These are phyloP conservation scores for Gillenia trifoliata DNA, from an alignment of 306 rosid genomes.

Conservation along the genomic window DNA sequence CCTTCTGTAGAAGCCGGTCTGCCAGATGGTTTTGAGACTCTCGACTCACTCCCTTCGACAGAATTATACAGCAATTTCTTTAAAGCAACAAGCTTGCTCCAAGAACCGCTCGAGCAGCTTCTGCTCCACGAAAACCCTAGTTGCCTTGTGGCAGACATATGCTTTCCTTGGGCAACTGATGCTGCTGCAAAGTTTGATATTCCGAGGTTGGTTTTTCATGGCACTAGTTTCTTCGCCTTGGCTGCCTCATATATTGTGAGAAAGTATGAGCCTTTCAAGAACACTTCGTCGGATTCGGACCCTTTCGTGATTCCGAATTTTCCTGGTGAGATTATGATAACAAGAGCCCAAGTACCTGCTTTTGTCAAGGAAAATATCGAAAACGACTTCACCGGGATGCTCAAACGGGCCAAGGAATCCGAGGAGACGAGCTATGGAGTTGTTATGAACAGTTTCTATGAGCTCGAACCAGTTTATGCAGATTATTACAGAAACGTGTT, in stretches of 20 bases:
- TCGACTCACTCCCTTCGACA: neutral
- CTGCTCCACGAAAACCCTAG: constrained; percentile 30
- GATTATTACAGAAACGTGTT: constrained; percentile 25
- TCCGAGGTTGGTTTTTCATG: constrained; percentile 55
- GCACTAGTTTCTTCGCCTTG: constrained; percentile 38
- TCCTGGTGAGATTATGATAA: constrained; percentile 37
- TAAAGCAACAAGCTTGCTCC: constrained; percentile 29
- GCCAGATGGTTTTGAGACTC: constrained; percentile 46
- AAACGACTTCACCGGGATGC: neutral
- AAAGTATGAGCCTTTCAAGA: constrained; percentile 38
- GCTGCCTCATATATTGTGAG: constrained; percentile 23
- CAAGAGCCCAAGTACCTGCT: constrained; percentile 28
- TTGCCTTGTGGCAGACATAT: constrained; percentile 43
- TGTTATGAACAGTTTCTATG: constrained; percentile 32
- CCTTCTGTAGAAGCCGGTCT: constrained; percentile 30
- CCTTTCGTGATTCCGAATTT: constrained; percentile 43
- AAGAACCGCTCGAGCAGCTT: constrained; percentile 32
- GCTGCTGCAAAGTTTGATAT: constrained; percentile 40
- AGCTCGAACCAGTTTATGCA: constrained; percentile 30
- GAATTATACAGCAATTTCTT: neutral
- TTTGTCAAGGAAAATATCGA: neutral
- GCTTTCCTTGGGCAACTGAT: constrained; percentile 46
- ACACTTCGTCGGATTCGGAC: constrained; percentile 32
- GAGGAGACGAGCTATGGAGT: constrained; percentile 16
- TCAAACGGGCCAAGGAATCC: neutral